Conservation (phyloP, 805 yeast species). For the Yamadazyma ubonensis region DNA sequence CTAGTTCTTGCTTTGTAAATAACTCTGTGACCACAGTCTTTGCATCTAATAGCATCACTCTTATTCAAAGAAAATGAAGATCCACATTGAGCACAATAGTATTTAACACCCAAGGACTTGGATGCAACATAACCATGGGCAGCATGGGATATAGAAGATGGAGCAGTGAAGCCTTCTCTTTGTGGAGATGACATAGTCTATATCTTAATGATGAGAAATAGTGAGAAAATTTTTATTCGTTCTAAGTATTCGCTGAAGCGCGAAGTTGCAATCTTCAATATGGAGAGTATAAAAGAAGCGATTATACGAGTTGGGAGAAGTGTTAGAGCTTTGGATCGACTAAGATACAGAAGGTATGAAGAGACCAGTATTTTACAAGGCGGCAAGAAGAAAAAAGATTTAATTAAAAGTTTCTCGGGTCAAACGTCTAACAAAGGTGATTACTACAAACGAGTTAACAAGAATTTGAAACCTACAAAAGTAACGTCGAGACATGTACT, state of each 20-base stretch:
- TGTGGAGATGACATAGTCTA: slow-evolving; percentile 44
- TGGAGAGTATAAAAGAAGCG: slow-evolving; percentile 10
- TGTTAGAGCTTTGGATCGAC: slow-evolving; percentile 5
- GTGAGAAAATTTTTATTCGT: slow-evolving; percentile 5
- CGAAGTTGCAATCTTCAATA: slow-evolving; percentile 8
- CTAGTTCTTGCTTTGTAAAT: slow-evolving; percentile 95
- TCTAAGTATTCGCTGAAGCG: not conserved
- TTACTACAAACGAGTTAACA: no score
- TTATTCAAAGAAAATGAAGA: slow-evolving; percentile 81
- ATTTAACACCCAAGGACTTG: slow-evolving; percentile 78
- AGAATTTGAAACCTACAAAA: not conserved
- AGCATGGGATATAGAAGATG: slow-evolving; percentile 67
- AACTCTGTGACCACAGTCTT: slow-evolving; percentile 98
- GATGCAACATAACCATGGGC: slow-evolving; percentile 76
- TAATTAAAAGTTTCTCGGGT: no score
- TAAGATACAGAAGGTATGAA: slow-evolving; percentile 1
- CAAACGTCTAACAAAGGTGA: no score
- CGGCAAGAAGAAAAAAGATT: no score
- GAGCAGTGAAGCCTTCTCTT: slow-evolving; percentile 88
- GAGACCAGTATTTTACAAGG: not conserved
- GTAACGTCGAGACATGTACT: not conserved
- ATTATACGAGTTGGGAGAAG: slow-evolving; percentile 8
- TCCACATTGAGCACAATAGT: slow-evolving; percentile 96
- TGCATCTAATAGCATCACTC: slow-evolving; percentile 96
- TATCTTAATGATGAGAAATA: not conserved